These are phyloP conservation scores for Plasmopara viticola DNA, from an alignment of 352 stramenopile genomes.

Conservation along the genomic window DNA sequence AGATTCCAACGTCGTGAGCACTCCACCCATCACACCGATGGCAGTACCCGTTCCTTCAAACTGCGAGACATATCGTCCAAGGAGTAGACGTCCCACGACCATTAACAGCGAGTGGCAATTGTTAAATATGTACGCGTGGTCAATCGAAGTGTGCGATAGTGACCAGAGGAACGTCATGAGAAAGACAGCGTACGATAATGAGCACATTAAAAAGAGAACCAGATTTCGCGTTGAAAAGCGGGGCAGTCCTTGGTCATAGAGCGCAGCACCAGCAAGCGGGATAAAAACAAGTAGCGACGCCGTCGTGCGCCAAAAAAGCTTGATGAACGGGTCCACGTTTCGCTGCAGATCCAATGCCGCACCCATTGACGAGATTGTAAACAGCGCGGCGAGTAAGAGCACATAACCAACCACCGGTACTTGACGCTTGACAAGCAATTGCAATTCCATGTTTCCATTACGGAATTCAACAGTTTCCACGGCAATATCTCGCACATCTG, in stretches of 20 bases:
- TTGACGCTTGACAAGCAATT: slow-evolving; percentile 67
- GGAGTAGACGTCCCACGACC: slow-evolving; percentile 51
- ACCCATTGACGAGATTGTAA: slow-evolving; percentile 75
- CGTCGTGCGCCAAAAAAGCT: slow-evolving; percentile 77
- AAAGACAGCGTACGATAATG: slow-evolving; percentile 67
- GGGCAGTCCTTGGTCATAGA: slow-evolving; percentile 53
- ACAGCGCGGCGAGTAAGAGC: slow-evolving; percentile 54
- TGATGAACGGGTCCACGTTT: slow-evolving; percentile 73
- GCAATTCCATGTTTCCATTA: slow-evolving; percentile 57
- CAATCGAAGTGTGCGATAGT: slow-evolving; percentile 69
- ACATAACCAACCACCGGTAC: slow-evolving; percentile 75
- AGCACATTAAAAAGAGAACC: slow-evolving; percentile 63
- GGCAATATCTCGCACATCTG: slow-evolving; percentile 61
- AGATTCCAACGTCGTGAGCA: slow-evolving; percentile 67
- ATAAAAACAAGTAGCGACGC: slow-evolving; percentile 68
- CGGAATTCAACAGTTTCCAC: slow-evolving; percentile 68
- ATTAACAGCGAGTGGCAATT: slow-evolving; percentile 83
- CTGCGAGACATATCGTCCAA: slow-evolving; percentile 59
- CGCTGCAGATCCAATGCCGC: slow-evolving; percentile 64
- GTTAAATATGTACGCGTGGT: slow-evolving; percentile 85
- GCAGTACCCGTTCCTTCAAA: slow-evolving; percentile 72
- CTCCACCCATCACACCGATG: slow-evolving; percentile 69
- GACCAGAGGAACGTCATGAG: slow-evolving; percentile 79
- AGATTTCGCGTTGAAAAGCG: slow-evolving; percentile 50
- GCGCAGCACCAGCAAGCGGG: slow-evolving; percentile 42